These are phyloP conservation scores for Phytopythium vexans DNA, from an alignment of 352 stramenopile genomes.

Conservation along the genomic window DNA sequence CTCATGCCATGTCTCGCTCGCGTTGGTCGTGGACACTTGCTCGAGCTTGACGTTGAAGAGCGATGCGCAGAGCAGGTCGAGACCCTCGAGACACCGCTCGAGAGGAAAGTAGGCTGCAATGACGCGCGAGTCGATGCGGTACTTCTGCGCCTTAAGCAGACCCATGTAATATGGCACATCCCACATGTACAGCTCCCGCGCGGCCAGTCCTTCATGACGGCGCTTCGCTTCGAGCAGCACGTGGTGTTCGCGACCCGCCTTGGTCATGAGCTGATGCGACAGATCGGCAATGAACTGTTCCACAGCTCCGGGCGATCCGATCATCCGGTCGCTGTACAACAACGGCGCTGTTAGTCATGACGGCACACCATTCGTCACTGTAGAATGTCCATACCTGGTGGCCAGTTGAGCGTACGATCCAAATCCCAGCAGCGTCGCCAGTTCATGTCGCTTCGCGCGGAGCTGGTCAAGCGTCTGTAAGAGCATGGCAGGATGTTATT, in stretches of 20 bases:
- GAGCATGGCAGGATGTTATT: not conserved
- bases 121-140: slow-evolving; percentile 75
- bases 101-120: slow-evolving; percentile 90
- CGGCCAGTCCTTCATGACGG: slow-evolving; percentile 40
- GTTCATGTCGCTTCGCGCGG: slow-evolving; percentile 77
- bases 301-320: slow-evolving; percentile 62
- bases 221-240: slow-evolving; percentile 64
- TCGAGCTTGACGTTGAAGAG: slow-evolving; percentile 92
- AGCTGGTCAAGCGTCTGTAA: slow-evolving; percentile 85
- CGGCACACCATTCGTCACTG: not conserved
- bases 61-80: slow-evolving; percentile 83
- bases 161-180: slow-evolving; percentile 94
- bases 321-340: slow-evolving; percentile 79
- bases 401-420: slow-evolving; percentile 86
- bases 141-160: slow-evolving; percentile 72
- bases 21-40: slow-evolving; percentile 62
- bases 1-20: slow-evolving; percentile 85
- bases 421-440: slow-evolving; percentile 89
- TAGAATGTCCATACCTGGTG: slow-evolving; percentile 70
- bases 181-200: slow-evolving; percentile 86
- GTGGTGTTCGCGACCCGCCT: slow-evolving; percentile 56
- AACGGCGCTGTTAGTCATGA: no score
- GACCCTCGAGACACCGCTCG: slow-evolving; percentile 87
- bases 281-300: slow-evolving; percentile 64
- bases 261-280: slow-evolving; percentile 63